Conservation (phyloP, 768 basidiomycete genomes). For the Collybiopsis confluens region DNA sequence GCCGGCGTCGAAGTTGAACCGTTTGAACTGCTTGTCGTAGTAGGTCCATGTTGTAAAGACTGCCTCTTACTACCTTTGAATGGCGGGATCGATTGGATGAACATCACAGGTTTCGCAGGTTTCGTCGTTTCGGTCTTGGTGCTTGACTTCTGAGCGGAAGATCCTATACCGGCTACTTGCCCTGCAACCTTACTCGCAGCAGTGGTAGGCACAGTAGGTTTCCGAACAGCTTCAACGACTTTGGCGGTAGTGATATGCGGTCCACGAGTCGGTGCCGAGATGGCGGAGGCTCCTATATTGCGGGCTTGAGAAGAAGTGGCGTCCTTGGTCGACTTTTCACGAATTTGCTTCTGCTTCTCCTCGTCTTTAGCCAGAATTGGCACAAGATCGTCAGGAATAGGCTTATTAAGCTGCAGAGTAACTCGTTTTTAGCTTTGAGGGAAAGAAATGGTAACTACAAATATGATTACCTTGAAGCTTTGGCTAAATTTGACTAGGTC, state of each 20-base stretch:
- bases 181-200: slow-evolving; percentile 24
- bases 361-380: slow-evolving; percentile 92
- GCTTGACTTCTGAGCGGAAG: slow-evolving; percentile 23
- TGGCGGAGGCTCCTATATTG: slow-evolving; percentile 54
- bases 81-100: slow-evolving; percentile 87
- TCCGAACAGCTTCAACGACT: slow-evolving; percentile 23
- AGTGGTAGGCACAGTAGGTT: slow-evolving; percentile 17
- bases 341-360: slow-evolving; percentile 80
- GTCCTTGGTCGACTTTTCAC: slow-evolving; percentile 70
- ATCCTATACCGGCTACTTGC: slow-evolving; percentile 16
- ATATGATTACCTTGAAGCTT: slow-evolving; percentile 78
- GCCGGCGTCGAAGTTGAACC: slow-evolving; percentile 22
- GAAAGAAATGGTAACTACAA: background rate
- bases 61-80: slow-evolving; percentile 62
- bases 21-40: background rate
- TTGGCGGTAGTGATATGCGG: slow-evolving; percentile 33
- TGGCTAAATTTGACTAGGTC: slow-evolving; percentile 92
- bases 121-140: slow-evolving; percentile 24
- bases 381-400: slow-evolving; percentile 92
- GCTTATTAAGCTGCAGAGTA: slow-evolving; percentile 73
- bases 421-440: background rate
- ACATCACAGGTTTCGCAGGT: slow-evolving; percentile 55
- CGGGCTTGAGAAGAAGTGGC: slow-evolving; percentile 65
- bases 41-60: slow-evolving; percentile 20
- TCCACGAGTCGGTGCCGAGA: slow-evolving; percentile 20